phyloP scores from a whole-genome alignment of 1,284 basidiomycete species.

The Ustilago esculenta region DNA sequence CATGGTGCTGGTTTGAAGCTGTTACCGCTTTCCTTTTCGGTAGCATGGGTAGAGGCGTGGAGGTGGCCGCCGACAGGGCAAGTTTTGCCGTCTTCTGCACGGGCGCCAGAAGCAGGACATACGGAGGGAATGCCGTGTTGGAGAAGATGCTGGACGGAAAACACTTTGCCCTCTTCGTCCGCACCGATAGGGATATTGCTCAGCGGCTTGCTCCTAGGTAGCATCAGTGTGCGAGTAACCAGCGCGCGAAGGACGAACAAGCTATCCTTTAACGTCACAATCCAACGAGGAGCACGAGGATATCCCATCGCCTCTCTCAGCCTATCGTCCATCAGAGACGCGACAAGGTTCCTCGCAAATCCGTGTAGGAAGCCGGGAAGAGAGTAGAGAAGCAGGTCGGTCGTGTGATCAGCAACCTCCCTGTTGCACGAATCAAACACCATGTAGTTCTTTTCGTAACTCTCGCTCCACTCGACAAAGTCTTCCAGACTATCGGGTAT shows the following conservation, averaged over 20 bases:
- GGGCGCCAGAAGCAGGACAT: slow-evolving; percentile 42
- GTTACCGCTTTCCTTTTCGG: background rate
- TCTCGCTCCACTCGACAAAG: slow-evolving; percentile 27
- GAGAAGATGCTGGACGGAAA: slow-evolving; percentile 27
- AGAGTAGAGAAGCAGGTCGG: slow-evolving; percentile 30
- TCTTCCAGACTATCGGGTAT: slow-evolving; percentile 34
- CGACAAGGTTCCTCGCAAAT: slow-evolving; percentile 24
- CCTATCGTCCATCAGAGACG: slow-evolving; percentile 36
- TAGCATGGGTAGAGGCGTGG: background rate
- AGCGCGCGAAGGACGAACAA: slow-evolving; percentile 8
- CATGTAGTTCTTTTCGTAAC: slow-evolving; percentile 40
- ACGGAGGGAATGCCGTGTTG: slow-evolving; percentile 27
- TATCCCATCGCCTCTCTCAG: slow-evolving; percentile 37
- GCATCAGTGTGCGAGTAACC: slow-evolving; percentile 10
- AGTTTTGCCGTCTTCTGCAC: slow-evolving; percentile 25
- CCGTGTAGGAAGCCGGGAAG: slow-evolving; percentile 18
- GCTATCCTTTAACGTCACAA: slow-evolving; percentile 19
- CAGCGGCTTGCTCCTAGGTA: slow-evolving; percentile 22
- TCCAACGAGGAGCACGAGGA: slow-evolving; percentile 9
- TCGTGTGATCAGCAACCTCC: slow-evolving; percentile 43
- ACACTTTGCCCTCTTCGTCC: slow-evolving; percentile 21
- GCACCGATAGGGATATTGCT: slow-evolving; percentile 24
- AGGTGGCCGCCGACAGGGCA: slow-evolving; percentile 45
- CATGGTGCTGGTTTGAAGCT: slow-evolving; percentile 23
- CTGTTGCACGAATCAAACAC: slow-evolving; percentile 29